Base-by-base conservation (phyloP, 2,329 filamentous ascomycete species). In the Penicillium palitans region DNA sequence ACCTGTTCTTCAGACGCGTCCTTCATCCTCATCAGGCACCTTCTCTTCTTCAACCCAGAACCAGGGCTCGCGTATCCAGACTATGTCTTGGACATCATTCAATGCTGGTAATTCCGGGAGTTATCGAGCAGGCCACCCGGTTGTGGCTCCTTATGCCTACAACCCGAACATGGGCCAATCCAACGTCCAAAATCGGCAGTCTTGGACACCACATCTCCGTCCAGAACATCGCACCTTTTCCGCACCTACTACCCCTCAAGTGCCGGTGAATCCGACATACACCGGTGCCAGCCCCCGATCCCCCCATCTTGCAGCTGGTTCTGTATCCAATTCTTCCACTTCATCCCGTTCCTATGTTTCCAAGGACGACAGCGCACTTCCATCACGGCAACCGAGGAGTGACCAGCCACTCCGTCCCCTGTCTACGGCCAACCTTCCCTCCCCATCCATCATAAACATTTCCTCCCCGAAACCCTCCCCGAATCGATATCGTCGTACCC, bases 141-240 rank as follows among this genome's bases (percentile, higher is more conserved):
- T 85, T 82, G 85, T 90, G 61, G 88, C 91, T 70, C 89, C 89
- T 9, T 93, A 92, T 76, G 88, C 89, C 42, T 92, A 92, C 66
- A 88, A 88, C n/a, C 87, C 89, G 25, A 87, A 81, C 62, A 76
- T 90, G 66, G 82, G 84, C 60, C 83, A 81, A 60, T 57, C 69
- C 42, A 52, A 68, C 45, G 78, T 82, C 63, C 83, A 85, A 77
- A 77, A 64, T 76, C 82, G 72, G 71, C 83, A 72, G 75, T 82
- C 67, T 76, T 83, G 47, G 78, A 79, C 60, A 49, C 83, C 84
- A 55, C 80, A 83, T 68, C 75, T 85, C 61, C 80, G 82, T 55
- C 77, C 81, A 62, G 84, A 87, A 62, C 80, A 79, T 66, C 80
- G 83, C 68, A 81, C 82, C 21, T 76, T 76, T 33, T 84, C 84